Percentiles rank a stretch among this genome's conserved stretches.
These are phyloP conservation scores for Amanita rimosa DNA, from an alignment of 768 basidiomycete species.

Conservation along the genomic window DNA sequence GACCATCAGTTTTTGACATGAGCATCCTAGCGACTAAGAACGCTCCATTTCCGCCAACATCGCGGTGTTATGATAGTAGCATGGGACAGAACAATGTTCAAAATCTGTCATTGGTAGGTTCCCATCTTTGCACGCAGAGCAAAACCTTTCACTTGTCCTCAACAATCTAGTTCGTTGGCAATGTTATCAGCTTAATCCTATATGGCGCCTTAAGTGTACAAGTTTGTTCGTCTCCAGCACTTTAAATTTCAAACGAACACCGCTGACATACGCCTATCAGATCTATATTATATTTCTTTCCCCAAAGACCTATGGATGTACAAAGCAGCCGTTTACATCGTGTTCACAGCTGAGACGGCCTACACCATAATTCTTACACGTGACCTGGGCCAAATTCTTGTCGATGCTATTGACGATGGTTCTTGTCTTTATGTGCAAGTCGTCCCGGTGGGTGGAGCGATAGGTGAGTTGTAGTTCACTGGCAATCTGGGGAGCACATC, in stretches of 20 bases:
- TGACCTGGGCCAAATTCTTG: conserved; percentile 9
- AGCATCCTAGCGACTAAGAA: too few relatives aligned
- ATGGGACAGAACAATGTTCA: background rate
- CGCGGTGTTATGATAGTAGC: too few relatives aligned
- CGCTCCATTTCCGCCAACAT: too few relatives aligned
- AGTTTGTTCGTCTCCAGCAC: conserved; percentile 2
- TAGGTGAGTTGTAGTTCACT: background rate
- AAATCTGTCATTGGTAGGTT: background rate
- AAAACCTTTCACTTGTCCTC: too few relatives aligned
- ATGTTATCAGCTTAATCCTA: background rate
- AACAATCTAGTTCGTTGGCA: background rate
- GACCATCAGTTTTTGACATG: too few relatives aligned
- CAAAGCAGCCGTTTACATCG: conserved; percentile 7
- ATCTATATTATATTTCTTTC: conserved; percentile 11
- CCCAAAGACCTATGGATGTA: conserved; percentile 5
- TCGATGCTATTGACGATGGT: background rate
- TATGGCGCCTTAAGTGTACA: conserved; percentile 4
- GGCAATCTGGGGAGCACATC: background rate
- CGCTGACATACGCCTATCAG: background rate
- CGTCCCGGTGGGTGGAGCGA: background rate
- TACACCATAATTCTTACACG: conserved; percentile 17
- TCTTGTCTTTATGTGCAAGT: background rate
- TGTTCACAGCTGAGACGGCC: conserved; percentile 8
- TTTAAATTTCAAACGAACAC: background rate
- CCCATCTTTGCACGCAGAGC: too few relatives aligned